Base-by-base conservation (phyloP, 1,284 basidiomycete species). In the Polyporus tsugae region DNA sequence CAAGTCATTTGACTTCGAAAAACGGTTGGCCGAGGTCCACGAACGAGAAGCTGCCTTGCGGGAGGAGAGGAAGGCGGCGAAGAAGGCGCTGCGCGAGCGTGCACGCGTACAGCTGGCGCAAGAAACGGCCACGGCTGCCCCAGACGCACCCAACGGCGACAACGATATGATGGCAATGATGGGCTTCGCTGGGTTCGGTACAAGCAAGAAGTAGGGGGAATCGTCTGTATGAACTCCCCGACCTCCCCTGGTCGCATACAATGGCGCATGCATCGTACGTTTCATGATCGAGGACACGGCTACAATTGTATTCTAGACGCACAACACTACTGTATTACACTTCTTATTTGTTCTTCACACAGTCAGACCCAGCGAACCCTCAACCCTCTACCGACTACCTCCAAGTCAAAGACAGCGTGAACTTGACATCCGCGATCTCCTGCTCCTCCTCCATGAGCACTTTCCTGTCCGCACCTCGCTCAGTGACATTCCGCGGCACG, bases 141-240 rank as follows among this genome's bases (percentile, higher is more conserved):
- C 62, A 19, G 63, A 42, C 29, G 52, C 59, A 22, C 59, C 69
- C 46, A 83, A 86, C 42, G 83, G 81, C 67, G 86, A 89, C 67
- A 79, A 83, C 64, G 90, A 92, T 70, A 94, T 97, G 88, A 86
- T 92, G 71, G 83, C 85, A 46, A 88, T 95, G 84, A 97, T 98
- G 96, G 97, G 96, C 53, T 98, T 98, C 79, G 91, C 89, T 55
- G 94, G 95, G 3, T 98, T 98, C 77, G 95, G 95, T 17, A 84
- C 92, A 25, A 88, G 89, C 38, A 95, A 95, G 81, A 94, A 92
- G 80, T 94, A 78, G 73, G 35, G 41, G 22, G 13, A 38, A 17
- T 6, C 6, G 4, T n/a, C 59, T n/a, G 42, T 36, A 19, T 11
- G 38, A 19, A 22, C 46, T 17, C 41, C 42, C 46, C 13, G 46